A percentile compares a stretch with the other conserved stretches of the same genome.
Conservation (phyloP, 1,284 basidiomycete species). For the Apiotrichum gamsii region DNA sequence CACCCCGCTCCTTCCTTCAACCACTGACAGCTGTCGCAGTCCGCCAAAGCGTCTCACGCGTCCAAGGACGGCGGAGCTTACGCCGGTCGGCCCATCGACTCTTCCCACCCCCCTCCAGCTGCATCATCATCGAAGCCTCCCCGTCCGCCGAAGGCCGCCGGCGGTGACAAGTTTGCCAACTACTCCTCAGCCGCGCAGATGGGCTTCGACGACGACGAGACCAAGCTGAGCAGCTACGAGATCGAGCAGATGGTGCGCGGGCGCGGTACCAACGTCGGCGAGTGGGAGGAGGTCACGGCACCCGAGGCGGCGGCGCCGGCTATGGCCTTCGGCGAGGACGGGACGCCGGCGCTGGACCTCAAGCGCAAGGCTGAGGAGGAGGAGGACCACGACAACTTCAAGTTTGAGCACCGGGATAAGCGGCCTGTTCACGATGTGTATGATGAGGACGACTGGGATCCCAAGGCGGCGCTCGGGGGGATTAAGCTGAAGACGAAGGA, state of each 20-base stretch:
- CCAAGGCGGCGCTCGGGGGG: slow-evolving; percentile 19
- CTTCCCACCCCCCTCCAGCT: background rate
- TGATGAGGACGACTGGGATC: slow-evolving; percentile 42
- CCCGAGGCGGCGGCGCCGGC: slow-evolving; percentile 1
- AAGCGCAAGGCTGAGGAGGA: slow-evolving; percentile 17
- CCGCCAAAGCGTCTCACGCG: slow-evolving; percentile 29
- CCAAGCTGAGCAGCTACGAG: slow-evolving; percentile 46
- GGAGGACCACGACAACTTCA: slow-evolving; percentile 31
- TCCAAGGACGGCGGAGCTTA: slow-evolving; percentile 9
- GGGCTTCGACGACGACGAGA: slow-evolving; percentile 67
- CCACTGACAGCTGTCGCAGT: too few species aligned
- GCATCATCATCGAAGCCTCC: background rate
- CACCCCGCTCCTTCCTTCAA: too few species aligned
- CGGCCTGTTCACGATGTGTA: slow-evolving; percentile 30
- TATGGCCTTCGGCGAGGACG: slow-evolving; percentile 3
- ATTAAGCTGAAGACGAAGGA: slow-evolving; percentile 39
- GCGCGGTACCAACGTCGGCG: slow-evolving; percentile 67
- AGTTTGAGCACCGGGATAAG: slow-evolving; percentile 24
- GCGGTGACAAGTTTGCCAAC: slow-evolving; percentile 67
- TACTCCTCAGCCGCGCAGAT: slow-evolving; percentile 81
- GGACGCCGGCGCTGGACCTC: background rate
- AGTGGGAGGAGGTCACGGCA: slow-evolving; percentile 75
- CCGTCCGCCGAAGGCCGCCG: slow-evolving; percentile 3
- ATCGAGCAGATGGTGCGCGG: slow-evolving; percentile 57
- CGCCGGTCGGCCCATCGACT: slow-evolving; percentile 2